Evolutionary conservation across 2,329 filamentous ascomycete genomes (phyloP).

Genomic region (Lasiodiplodia gonubiensis): DNA sequence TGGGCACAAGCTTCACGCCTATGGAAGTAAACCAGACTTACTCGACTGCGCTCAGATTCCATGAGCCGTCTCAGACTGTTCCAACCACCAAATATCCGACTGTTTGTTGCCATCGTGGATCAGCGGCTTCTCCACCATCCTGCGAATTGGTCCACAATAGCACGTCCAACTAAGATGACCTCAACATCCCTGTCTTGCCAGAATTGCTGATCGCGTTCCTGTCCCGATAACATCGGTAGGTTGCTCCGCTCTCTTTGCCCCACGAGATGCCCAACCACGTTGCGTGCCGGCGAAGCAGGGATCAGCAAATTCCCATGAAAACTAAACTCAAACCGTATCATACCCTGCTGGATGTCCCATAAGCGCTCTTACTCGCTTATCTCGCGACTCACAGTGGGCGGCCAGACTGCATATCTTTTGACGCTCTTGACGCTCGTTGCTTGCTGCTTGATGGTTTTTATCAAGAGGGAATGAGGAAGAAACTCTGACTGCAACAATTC

Average conservation of each 20-base stretch:
- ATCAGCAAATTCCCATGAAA: not conserved
- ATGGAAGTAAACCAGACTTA: not conserved
- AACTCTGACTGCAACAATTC: not conserved
- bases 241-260: not conserved
- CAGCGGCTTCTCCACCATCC: not conserved
- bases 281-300: too few species aligned
- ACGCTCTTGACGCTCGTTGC: slow-evolving; percentile 17
- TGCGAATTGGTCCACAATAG: not conserved
- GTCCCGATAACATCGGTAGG: not conserved
- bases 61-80: not conserved
- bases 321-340: not conserved
- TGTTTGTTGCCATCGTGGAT: not conserved
- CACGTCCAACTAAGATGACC: not conserved
- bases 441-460: not conserved
- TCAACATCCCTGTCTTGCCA: not conserved
- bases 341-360: not conserved
- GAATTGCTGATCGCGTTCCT: slow-evolving; percentile 11
- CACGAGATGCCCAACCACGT: not conserved
- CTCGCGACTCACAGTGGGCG: not conserved
- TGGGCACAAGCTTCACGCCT: not conserved
- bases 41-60: too few species aligned
- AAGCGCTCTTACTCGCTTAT: slow-evolving; percentile 8
- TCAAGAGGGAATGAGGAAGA: not conserved
- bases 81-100: too few species aligned
- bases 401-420: not conserved